Evolutionary conservation across 192 early-diverging fungal species (phyloP).

Genomic region (Phycomyces nitens): DNA sequence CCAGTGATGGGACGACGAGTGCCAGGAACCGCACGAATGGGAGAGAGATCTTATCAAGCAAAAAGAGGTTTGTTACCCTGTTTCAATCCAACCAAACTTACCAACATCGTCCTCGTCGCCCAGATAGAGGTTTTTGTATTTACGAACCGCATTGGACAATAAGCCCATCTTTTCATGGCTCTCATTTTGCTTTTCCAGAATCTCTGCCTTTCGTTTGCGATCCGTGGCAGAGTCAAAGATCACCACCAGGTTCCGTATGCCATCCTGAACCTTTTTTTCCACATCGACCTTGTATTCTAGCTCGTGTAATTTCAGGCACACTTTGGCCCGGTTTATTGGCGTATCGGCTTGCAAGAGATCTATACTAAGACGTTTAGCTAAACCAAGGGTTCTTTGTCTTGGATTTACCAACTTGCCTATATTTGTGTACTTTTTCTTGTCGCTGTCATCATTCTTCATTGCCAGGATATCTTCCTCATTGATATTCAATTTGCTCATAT

Average conservation of each 20-base stretch:
- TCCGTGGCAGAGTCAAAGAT: conserved; percentile 36
- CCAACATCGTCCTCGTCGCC: conserved; percentile 51
- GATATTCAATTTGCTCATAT: no score
- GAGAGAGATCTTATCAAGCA: background rate
- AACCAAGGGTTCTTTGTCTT: background rate
- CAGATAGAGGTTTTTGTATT: conserved; percentile 83
- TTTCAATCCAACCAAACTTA: background rate
- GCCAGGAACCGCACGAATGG: conserved; percentile 48
- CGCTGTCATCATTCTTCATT: background rate
- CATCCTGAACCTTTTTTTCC: conserved; percentile 86
- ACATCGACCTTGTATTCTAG: conserved; percentile 87
- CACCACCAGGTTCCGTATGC: conserved; percentile 45
- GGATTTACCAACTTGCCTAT: background rate
- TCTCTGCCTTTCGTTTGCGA: conserved; percentile 46
- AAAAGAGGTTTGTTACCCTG: background rate
- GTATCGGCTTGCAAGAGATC: conserved; percentile 66
- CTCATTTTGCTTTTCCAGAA: conserved; percentile 51
- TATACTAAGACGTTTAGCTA: no score
- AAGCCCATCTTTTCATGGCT: conserved; percentile 72
- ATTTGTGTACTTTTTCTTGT: background rate
- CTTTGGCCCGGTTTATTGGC: conserved; percentile 59
- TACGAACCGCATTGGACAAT: conserved; percentile 67
- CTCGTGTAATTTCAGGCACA: conserved; percentile 78
- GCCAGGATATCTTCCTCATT: background rate
- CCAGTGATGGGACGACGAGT: conserved; percentile 66